These are phyloP conservation scores for Juglanconis juglandina DNA, from an alignment of 2,329 filamentous ascomycete genomes.

Conservation along the genomic window DNA sequence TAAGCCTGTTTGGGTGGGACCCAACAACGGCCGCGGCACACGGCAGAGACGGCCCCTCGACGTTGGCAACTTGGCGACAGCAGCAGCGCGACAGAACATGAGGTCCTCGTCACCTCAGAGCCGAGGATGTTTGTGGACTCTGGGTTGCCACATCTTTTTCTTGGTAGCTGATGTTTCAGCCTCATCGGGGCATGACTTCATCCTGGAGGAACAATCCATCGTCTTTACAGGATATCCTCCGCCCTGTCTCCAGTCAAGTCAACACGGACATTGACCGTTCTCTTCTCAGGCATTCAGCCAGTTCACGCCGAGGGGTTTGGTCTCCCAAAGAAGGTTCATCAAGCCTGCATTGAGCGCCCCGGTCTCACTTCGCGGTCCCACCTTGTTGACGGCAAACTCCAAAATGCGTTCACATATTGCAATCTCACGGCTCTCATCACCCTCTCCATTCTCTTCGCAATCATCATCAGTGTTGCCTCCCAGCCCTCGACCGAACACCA, in stretches of 20 bases:
- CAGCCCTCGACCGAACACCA: not conserved
- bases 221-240: not conserved
- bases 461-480: not conserved
- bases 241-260: too few species aligned
- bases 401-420: not conserved
- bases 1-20: constrained; percentile 3
- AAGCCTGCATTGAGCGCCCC: not conserved
- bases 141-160: not conserved
- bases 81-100: not conserved
- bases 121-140: not conserved
- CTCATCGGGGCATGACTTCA: not conserved
- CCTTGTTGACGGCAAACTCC: too few species aligned
- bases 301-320: not conserved
- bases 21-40: not conserved
- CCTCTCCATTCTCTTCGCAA: not conserved
- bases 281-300: not conserved
- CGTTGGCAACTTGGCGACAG: not conserved
- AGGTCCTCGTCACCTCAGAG: not conserved
- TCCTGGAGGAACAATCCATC: too few species aligned
- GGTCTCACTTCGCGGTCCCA: not conserved
- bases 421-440: not conserved
- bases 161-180: not conserved
- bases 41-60: constrained; percentile 13
- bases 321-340: not conserved
- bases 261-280: constrained; percentile 13